Evolutionary conservation across 345 rosid species (phyloP), one percentile per base, ranked within the genome.

Genomic region (Sisymbrium altissimum): DNA sequence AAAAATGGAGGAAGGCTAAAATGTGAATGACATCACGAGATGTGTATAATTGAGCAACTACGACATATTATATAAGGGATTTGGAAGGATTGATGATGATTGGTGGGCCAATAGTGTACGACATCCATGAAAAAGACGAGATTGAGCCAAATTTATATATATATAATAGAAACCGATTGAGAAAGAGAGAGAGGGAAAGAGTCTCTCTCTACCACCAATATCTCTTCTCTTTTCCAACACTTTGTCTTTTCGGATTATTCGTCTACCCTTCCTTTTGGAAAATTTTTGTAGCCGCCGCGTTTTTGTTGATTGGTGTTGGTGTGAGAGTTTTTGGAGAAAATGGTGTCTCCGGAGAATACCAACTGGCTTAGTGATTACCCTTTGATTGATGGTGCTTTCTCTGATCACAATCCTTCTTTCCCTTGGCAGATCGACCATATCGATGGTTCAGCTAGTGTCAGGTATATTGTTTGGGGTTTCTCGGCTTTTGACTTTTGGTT

Each of bases 291-390:
- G 66, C 72, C 61, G 72, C 76, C 69, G 70, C 63, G 56, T 73
- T 56, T 44, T 27, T 32, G 17, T 2, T 10, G 55, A 1, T n/a
- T 68, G 72, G 49, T 50, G 66, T 36, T 21, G 75, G 60, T 15
- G 60, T 12, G 57, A 52, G 38, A n/a, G n/a, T n/a, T n/a, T n/a
- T 55, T 43, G 9, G 46, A 62, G 73, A 66, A 83, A 49, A 93
- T 89, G 94, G 94, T 83, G 54, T 83, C 90, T n/a, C 90, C 92
- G 55, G 97, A 87, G 68, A 86, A 75, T 62, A 61, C 83, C 29
- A 86, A 85, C 75, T 90, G 94, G 89, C 80, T 85, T 41, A 84
- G 78, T 41, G 96, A 88, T 54, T 86, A 77, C 49, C 83, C 82
- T 45, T 67, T 88, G 82, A 85, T 87, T 56, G 97, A 95, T 45